Base-by-base conservation (phyloP, 2,329 filamentous ascomycete genomes). In the Calonectria pauciramosa region DNA sequence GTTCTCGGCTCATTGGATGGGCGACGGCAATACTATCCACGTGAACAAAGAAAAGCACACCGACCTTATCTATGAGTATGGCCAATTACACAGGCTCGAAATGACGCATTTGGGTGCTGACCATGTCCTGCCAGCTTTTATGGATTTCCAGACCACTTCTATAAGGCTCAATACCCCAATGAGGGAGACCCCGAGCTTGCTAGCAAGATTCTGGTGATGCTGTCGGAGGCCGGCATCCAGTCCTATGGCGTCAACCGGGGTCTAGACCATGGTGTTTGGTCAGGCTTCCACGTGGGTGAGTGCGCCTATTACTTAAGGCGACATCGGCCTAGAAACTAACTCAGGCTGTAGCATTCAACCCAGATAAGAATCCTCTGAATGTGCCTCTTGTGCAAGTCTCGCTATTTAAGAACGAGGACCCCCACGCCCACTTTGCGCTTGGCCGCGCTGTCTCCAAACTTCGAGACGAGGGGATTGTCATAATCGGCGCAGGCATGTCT, bases 1-100 rank as follows among this genome's bases (percentile, higher is more conserved):
- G 32, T 93, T 96, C 82, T 95, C 94, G 0, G 94, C 93, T 1
- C 94, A 96, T 83, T 96, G 94, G 94, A 92, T 94, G 84, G 91
- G 89, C 59, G 85, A 81, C 70, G 84, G 85, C 49, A 86, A 89
- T 78, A 87, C 86, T 4, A 89, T 95, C 75, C 87, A 93, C 79
- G 89, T 95, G 78, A 95, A 95, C 82, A 91, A 89, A 11, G 91
- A 90, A 4, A 91, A 91, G 71, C 85, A 88, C n/a, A 91, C 90
- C 4, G 90, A 93, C 72, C 81, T 95, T 77, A 93, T 95, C 66
- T 95, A 94, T 82, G 93, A 95, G 90, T 91, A 83, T 72, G 75
- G 20, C 41, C 68, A 44, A 30, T 28, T 66, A 7, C 4, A 34
- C 18, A 11, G 23, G n/a, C 23, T 3, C 32, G 18, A 26, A 30